These are phyloP conservation scores for Kwoniella sp. DNA, from an alignment of 768 basidiomycete genomes.

Conservation along the genomic window DNA sequence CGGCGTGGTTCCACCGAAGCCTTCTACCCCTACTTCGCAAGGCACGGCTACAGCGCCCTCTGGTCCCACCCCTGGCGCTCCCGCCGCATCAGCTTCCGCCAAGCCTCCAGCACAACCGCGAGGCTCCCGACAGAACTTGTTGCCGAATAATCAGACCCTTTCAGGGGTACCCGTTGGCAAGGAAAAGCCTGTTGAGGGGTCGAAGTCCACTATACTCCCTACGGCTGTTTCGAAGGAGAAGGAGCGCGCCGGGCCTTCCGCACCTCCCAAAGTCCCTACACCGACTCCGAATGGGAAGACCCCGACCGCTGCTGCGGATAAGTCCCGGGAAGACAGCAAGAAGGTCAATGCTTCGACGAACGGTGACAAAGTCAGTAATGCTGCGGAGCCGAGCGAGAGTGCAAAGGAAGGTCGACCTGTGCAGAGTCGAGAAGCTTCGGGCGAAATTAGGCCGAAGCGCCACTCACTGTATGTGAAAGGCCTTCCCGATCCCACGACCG, in stretches of 20 bases:
- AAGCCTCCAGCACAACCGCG: constrained; percentile 16
- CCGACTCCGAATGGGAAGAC: constrained; percentile 1
- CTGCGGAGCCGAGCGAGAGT: constrained; percentile 50
- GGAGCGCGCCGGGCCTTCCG: not conserved
- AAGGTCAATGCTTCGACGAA: constrained; percentile 49
- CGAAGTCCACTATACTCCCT: not conserved
- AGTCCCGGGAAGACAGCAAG: constrained; percentile 11
- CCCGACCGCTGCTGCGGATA: not conserved
- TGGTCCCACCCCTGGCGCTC: not conserved
- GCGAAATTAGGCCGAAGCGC: constrained; percentile 15
- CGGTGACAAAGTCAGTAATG: constrained; percentile 47
- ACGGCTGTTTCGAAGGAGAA: not conserved
- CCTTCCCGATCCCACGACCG: constrained; percentile 25
- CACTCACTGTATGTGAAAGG: constrained; percentile 44
- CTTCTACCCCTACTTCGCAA: not conserved
- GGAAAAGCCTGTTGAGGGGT: constrained; percentile 3
- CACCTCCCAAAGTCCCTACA: constrained; percentile 3
- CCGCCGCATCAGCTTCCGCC: not conserved
- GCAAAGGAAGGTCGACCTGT: constrained; percentile 8
- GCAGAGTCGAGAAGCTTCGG: constrained; percentile 9
- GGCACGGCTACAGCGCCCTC: constrained; percentile 1
- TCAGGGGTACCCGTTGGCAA: not conserved
- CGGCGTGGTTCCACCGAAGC: not conserved
- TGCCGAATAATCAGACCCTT: not conserved
- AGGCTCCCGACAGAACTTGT: not conserved